Base-by-base conservation (phyloP, 2,329 filamentous ascomycete genomes). In the Penicillium sp. region DNA sequence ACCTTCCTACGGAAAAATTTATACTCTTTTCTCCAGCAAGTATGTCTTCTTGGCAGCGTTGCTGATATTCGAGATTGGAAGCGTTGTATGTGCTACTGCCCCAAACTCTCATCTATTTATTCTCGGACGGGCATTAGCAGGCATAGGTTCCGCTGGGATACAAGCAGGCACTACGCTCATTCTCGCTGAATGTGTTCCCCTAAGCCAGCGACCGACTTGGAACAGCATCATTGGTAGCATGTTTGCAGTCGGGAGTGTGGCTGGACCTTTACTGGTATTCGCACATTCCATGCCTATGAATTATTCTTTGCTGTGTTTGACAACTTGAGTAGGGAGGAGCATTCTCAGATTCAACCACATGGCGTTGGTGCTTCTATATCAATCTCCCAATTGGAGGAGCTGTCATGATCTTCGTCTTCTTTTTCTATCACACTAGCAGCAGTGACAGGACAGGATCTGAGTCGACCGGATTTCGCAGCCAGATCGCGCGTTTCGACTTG, bases 331-430 rank as follows among this genome's bases (percentile, higher is more conserved):
- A 53, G 52, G 52, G 52, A 48, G 52, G 44, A 48, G 31, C 43
- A 5, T 53, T 53, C 37, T 53, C 44, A 9, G 52, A 53, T 47
- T 27, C 26, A 46, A 45, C 52, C 14, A 53, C 52, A 53, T 53
- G 52, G 44, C 33, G 52, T 9, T 47, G 52, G 52, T 53, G 52
- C 37, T 53, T 53, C 33, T 53, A 53, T 31, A 53, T 53, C 14
- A 53, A 53, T 47, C 33, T 53, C 9, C 52, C 52, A 7, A 39
- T 53, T 19, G 52, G 44, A 21, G 31, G 41, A 22, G 21, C 44
- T 21, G 52, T 53, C 16, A 53, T 53, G 52, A 48, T 48, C 31
- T 53, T 53, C 29, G 48, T 48, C 44, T 9, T 41, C 16, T 29
- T 47, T 31, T 53, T 53, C 52, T 53, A 53, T 37, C n/a, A 14